phyloP scores from a whole-genome alignment of 257 asterid genomes.

The Nicotiana undulata region DNA sequence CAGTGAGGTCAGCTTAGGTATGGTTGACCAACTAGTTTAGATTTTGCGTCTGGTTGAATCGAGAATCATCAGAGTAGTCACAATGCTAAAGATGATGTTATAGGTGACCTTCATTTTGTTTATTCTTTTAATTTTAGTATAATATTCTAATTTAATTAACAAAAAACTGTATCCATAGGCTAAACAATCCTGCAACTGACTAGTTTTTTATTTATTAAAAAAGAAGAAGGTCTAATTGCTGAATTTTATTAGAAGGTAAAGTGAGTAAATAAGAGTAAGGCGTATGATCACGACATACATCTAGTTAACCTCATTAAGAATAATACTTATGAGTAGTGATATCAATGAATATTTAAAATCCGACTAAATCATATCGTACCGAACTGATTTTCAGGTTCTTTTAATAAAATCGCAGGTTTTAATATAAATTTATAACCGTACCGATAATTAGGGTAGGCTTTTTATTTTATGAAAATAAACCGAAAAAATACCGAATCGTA shows the following conservation, averaged over 20 bases:
- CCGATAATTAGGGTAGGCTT: no score
- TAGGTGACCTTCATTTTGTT: neutral
- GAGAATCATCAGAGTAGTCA: neutral
- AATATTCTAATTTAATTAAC: neutral
- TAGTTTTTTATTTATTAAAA: no score
- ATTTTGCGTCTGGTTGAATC: neutral
- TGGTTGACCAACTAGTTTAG: conserved; percentile 19
- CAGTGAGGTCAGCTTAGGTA: neutral
- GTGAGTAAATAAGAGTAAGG: neutral
- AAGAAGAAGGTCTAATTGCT: neutral
- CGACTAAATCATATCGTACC: no score
- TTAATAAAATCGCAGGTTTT: no score
- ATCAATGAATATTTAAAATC: no score
- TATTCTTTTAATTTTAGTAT: no score
- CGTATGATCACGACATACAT: neutral
- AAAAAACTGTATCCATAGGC: neutral
- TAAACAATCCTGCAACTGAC: neutral
- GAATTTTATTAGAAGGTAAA: neutral
- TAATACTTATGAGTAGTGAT: no score
- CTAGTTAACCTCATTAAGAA: neutral
- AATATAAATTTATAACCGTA: no score
- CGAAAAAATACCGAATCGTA: no score
- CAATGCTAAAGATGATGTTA: neutral
- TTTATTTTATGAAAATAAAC: no score
- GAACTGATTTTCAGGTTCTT: no score